Evolutionary conservation across 371 early-diverging fungal genomes (phyloP).

Genomic region (Mortierella sp.): DNA sequence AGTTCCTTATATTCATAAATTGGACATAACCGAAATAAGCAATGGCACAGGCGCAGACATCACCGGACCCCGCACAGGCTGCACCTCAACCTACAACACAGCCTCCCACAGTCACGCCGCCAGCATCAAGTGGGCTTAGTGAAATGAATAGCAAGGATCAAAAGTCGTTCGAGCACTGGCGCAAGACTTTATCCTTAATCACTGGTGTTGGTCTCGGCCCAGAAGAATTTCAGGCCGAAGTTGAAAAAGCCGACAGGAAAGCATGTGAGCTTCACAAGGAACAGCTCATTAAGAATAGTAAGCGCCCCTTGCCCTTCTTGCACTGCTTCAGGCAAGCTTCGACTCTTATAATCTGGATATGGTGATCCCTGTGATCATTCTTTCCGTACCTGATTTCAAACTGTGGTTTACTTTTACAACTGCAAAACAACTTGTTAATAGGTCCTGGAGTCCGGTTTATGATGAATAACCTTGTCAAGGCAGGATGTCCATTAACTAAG

Average conservation of each 20-base stretch:
- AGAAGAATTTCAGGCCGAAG: constrained; percentile 64
- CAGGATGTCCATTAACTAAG: constrained; percentile 73
- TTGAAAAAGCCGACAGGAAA: constrained; percentile 67
- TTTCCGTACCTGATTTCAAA: background rate
- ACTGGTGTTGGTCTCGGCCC: constrained; percentile 75
- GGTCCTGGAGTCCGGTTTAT: constrained; percentile 91
- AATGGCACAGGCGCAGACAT: constrained; percentile 13
- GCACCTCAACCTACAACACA: background rate
- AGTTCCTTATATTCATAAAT: background rate
- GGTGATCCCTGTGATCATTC: background rate
- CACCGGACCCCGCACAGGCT: background rate
- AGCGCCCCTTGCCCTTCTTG: constrained; percentile 15
- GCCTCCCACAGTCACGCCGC: background rate
- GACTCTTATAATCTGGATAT: too few species aligned
- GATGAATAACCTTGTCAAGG: constrained; percentile 78
- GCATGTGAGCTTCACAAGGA: constrained; percentile 82
- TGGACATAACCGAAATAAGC: background rate
- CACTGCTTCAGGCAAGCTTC: background rate
- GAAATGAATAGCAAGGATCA: constrained; percentile 34
- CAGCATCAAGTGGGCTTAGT: background rate
- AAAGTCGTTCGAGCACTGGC: constrained; percentile 67
- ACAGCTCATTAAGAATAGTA: constrained; percentile 78
- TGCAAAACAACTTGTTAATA: constrained; percentile 26
- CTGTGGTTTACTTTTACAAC: background rate
- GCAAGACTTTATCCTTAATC: constrained; percentile 65